Percentiles rank a stretch among this genome's conserved stretches.
Evolutionary conservation across 2,329 filamentous ascomycete genomes (phyloP).

Genomic region (Knufia petricola): DNA sequence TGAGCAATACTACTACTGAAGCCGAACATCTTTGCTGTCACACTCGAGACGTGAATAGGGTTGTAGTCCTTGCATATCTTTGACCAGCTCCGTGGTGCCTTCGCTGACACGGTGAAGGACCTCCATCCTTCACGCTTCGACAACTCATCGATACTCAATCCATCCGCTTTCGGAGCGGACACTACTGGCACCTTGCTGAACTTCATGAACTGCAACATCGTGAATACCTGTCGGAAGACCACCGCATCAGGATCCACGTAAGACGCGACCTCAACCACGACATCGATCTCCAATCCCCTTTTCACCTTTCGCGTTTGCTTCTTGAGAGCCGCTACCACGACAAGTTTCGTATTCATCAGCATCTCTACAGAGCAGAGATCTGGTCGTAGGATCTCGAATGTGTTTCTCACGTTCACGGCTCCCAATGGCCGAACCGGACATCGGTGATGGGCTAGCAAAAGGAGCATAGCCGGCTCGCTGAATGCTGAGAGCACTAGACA

Average conservation of each 20-base stretch:
- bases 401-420: constrained; percentile 15
- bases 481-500: constrained; percentile 12
- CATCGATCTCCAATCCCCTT: constrained; percentile 15
- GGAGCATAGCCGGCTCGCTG: constrained; percentile 17
- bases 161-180: not conserved
- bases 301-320: constrained; percentile 9
- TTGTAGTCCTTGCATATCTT: constrained; percentile 18
- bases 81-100: constrained; percentile 8
- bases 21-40: constrained; percentile 13
- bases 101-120: not conserved
- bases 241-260: not conserved
- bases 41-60: constrained; percentile 13
- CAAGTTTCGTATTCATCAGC: not conserved
- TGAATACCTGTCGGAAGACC: constrained; percentile 13
- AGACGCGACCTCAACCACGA: constrained; percentile 8
- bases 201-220: constrained; percentile 13
- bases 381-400: constrained; percentile 12
- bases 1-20: constrained; percentile 15
- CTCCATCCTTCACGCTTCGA: not conserved
- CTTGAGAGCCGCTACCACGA: constrained; percentile 3
- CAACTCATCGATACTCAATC: not conserved
- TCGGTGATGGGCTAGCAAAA: constrained; percentile 10
- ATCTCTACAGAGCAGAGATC: constrained; percentile 6
- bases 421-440: constrained; percentile 12
- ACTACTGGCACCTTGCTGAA: not conserved